Conservation (phyloP, 2,329 filamentous ascomycete species). For the Calycina herbarum region DNA sequence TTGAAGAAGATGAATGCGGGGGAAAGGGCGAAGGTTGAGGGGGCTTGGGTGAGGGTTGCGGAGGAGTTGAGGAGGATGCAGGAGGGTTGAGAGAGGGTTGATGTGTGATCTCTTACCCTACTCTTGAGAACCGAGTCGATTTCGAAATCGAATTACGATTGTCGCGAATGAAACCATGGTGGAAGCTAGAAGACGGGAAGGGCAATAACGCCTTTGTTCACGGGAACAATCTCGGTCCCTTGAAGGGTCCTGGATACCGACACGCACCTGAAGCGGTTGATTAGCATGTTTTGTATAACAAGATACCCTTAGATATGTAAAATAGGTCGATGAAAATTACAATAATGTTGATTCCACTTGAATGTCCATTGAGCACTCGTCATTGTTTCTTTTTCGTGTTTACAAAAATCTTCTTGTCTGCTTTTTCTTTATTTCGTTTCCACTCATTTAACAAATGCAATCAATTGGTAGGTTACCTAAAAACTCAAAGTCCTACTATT, state of each 20-base stretch:
- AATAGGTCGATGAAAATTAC: neutral
- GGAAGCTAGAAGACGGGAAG: neutral
- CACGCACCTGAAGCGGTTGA: neutral
- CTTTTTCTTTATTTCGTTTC: too few species aligned
- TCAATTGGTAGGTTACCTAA: too few species aligned
- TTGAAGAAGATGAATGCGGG: constrained; percentile 47
- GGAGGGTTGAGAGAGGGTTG: neutral
- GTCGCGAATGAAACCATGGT: neutral
- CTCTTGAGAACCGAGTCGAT: neutral
- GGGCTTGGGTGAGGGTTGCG: constrained; percentile 29
- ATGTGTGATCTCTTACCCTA: neutral
- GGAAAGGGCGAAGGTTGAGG: constrained; percentile 35
- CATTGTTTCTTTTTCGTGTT: neutral
- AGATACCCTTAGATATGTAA: neutral
- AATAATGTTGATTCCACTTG: neutral
- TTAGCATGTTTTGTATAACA: neutral
- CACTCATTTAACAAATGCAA: too few species aligned
- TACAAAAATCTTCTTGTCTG: neutral
- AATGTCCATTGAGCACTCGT: neutral
- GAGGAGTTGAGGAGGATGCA: constrained; percentile 31
- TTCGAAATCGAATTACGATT: neutral
- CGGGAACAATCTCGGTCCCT: neutral
- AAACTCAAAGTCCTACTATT: too few species aligned
- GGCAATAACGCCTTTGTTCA: neutral
- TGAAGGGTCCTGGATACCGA: neutral